phyloP scores from a whole-genome alignment of 352 stramenopile genomes.

The Phytopythium chamaehyphon region DNA sequence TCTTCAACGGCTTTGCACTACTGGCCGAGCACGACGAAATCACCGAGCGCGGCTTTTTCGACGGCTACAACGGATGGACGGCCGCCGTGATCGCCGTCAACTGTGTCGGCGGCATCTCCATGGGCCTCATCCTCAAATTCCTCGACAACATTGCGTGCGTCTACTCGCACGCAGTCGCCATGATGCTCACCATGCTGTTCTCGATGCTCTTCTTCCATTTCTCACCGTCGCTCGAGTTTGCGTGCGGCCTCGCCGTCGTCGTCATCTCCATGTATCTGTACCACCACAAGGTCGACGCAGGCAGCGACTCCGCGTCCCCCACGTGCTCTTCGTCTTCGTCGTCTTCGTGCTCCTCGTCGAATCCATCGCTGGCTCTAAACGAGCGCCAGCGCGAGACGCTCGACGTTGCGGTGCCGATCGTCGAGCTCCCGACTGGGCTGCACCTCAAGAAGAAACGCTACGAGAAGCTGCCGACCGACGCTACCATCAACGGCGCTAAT shows the following conservation, averaged over 20 bases:
- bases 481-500: constrained; percentile 1
- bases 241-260: constrained; percentile 69
- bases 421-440: constrained; percentile 18
- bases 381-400: background rate
- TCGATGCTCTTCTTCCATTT: constrained; percentile 87
- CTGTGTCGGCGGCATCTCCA: constrained; percentile 66
- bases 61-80: constrained; percentile 82
- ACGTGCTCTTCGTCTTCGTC: constrained; percentile 11
- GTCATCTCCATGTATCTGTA: constrained; percentile 89
- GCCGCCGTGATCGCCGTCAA: constrained; percentile 70
- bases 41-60: constrained; percentile 53
- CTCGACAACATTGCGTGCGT: constrained; percentile 90
- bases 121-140: constrained; percentile 83
- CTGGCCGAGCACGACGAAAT: constrained; percentile 49
- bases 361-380: background rate
- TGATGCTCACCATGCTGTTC: constrained; percentile 88
- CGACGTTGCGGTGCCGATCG: background rate
- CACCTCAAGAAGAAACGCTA: constrained; percentile 47
- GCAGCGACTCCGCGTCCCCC: constrained; percentile 10
- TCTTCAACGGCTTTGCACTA: constrained; percentile 70
- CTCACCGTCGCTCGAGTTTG: constrained; percentile 78
- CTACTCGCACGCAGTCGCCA: constrained; percentile 80
- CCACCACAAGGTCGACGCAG: constrained; percentile 56
- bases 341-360: constrained; percentile 1
- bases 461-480: constrained; percentile 27